Conservation (phyloP, 192 early-diverging fungal genomes). For the Coemansia interrupta region DNA sequence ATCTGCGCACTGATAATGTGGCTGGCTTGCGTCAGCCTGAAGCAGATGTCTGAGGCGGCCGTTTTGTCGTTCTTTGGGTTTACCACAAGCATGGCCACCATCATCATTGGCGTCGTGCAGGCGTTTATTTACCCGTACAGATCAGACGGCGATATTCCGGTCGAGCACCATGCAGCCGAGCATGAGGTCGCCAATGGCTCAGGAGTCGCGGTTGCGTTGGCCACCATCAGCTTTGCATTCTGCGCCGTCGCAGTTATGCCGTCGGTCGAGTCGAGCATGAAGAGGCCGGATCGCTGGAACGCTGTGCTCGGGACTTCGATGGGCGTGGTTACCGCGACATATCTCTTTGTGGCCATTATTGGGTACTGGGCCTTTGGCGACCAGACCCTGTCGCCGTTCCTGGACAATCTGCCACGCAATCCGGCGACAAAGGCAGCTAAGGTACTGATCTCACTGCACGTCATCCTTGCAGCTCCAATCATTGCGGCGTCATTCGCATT, state of each 20-base stretch:
- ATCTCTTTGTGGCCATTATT: slow-evolving; percentile 64
- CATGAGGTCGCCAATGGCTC: slow-evolving; percentile 44
- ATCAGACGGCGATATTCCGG: slow-evolving; percentile 20
- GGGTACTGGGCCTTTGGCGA: slow-evolving; percentile 75
- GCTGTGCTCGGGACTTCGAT: slow-evolving; percentile 61
- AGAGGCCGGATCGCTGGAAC: slow-evolving; percentile 62
- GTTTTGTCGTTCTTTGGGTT: slow-evolving; percentile 67
- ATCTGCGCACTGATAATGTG: slow-evolving; percentile 59
- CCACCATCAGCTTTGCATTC: slow-evolving; percentile 75
- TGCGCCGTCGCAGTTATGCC: slow-evolving; percentile 78
- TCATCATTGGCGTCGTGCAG: slow-evolving; percentile 62
- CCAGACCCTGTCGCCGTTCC: slow-evolving; percentile 60
- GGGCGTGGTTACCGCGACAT: slow-evolving; percentile 61
- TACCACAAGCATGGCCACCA: slow-evolving; percentile 65
- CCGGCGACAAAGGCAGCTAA: slow-evolving; percentile 58
- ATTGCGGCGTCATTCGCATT: slow-evolving; percentile 68
- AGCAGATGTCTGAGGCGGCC: slow-evolving; percentile 75
- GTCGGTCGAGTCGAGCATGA: slow-evolving; percentile 74
- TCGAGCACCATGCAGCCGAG: slow-evolving; percentile 37
- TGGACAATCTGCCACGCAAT: slow-evolving; percentile 62
- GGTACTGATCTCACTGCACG: slow-evolving; percentile 72
- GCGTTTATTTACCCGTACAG: slow-evolving; percentile 43
- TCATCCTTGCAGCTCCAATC: slow-evolving; percentile 78
- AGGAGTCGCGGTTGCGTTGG: slow-evolving; percentile 66
- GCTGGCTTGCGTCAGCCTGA: slow-evolving; percentile 69